These are phyloP conservation scores for Alternaria arbusti DNA, from an alignment of 2,329 filamentous ascomycete genomes.

Conservation along the genomic window DNA sequence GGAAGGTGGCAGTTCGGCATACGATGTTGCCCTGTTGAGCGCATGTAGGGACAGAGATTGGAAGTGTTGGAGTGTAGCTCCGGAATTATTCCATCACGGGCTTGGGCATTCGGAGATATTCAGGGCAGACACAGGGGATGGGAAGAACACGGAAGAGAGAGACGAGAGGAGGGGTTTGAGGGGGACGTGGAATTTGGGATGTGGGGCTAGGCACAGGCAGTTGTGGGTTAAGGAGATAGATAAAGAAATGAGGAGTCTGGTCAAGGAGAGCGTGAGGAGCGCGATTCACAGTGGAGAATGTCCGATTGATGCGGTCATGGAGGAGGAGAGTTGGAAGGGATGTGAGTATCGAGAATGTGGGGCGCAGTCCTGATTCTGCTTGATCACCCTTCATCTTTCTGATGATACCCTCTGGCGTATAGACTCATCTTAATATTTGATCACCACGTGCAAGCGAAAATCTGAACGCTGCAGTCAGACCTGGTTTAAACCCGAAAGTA, in stretches of 20 bases:
- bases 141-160: not conserved
- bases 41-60: slow-evolving; percentile 46
- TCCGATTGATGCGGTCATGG: slow-evolving; percentile 6
- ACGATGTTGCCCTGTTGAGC: slow-evolving; percentile 49
- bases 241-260: not conserved
- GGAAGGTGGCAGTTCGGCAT: slow-evolving; percentile 33
- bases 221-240: slow-evolving; percentile 16
- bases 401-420: not conserved
- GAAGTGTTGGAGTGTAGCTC: slow-evolving; percentile 46
- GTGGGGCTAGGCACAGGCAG: slow-evolving; percentile 15
- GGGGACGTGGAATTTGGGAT: slow-evolving; percentile 21
- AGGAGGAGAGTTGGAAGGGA: slow-evolving; percentile 12
- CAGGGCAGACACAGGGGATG: slow-evolving; percentile 1
- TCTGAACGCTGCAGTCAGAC: not conserved
- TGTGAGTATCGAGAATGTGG: slow-evolving; percentile 20
- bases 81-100: slow-evolving; percentile 51
- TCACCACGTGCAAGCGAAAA: not conserved
- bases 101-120: slow-evolving; percentile 35
- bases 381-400: not conserved
- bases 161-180: not conserved
- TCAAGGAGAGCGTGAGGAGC: not conserved
- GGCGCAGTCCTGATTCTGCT: slow-evolving; percentile 15
- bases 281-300: slow-evolving; percentile 10
- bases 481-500: not conserved
- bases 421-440: not conserved